Conservation (phyloP, 2,329 filamentous ascomycete species). For the Venturia nashicola region DNA sequence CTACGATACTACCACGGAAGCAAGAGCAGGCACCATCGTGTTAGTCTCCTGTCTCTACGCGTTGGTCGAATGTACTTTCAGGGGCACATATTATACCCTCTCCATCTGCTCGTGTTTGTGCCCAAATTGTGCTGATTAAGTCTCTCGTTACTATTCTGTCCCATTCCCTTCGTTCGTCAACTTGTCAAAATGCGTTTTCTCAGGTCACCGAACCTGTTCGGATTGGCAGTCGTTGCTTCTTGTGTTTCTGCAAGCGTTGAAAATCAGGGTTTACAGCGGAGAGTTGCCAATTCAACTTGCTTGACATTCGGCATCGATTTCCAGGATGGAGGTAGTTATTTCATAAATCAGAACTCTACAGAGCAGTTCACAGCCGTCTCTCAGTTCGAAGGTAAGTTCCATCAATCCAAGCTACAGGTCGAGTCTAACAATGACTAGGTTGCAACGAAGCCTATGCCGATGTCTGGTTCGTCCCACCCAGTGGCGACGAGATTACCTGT, state of each 20-base stretch:
- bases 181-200: background rate
- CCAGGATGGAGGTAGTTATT: slow-evolving; percentile 30
- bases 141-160: background rate
- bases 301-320: slow-evolving; percentile 28
- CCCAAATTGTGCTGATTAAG: background rate
- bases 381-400: slow-evolving; percentile 20
- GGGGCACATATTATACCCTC: background rate
- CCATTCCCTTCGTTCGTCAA: background rate
- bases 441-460: slow-evolving; percentile 29
- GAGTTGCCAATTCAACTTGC: background rate
- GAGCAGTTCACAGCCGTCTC: slow-evolving; percentile 32
- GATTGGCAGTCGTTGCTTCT: background rate
- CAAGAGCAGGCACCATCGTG: background rate
- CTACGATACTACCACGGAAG: background rate
- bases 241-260: background rate
- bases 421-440: slow-evolving; percentile 11
- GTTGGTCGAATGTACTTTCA: background rate
- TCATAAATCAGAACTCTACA: slow-evolving; percentile 30
- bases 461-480: slow-evolving; percentile 30
- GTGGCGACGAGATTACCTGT: slow-evolving; percentile 29
- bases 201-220: background rate
- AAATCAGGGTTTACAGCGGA: background rate
- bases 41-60: background rate
- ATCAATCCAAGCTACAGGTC: background rate
- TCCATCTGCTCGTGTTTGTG: background rate